Base-by-base conservation (phyloP, 177 flowering plant genomes). In the Telopea speciosissima region DNA sequence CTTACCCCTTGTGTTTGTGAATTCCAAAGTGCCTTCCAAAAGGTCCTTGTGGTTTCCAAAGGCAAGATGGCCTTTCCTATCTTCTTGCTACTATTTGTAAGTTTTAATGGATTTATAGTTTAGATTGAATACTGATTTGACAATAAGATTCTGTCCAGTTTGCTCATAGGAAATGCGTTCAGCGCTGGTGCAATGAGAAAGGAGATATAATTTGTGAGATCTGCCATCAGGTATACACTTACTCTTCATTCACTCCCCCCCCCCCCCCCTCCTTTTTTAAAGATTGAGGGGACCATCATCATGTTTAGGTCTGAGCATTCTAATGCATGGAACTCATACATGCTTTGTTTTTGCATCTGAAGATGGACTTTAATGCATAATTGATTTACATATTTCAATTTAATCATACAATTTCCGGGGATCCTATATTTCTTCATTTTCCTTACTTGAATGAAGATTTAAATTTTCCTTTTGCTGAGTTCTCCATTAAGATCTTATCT, bases 151-250 rank as follows among this genome's bases (percentile, higher is more conserved):
- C 44, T 63, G 24, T 83, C 24, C 79, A 87, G 90, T 87, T 67
- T 81, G 90, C 88, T 70, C 92, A 88, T 62, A 84, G 90, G 81
- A 84, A 81, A 63, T 88, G 92, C 69, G 85, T 88, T 65, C 90
- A 88, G 74, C 79, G 80, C 24, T 88, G 92, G 90, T 85, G 88
- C 81, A 72, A 87, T 71, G 90, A 87, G 78, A 88, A 88, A 70
- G 84, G 87, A 21, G 87, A 87, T 75, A 80, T 75, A 61, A 88
- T 75, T 40, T 88, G 90, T 73, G 92, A 88, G 80, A 88, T 88
- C 45, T 89, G 91, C 73, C 86, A 80, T 77, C 83, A 84, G 89
- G 93, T 89, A 68, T 66, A 72, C 21, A 11, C 16, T 1, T 36
- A 11, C 28, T 56, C 52, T 54, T 40, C 54, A 33, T 19, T 64